Conservation (phyloP, 108 stramenopile species). For the Nitzschia sp. region DNA sequence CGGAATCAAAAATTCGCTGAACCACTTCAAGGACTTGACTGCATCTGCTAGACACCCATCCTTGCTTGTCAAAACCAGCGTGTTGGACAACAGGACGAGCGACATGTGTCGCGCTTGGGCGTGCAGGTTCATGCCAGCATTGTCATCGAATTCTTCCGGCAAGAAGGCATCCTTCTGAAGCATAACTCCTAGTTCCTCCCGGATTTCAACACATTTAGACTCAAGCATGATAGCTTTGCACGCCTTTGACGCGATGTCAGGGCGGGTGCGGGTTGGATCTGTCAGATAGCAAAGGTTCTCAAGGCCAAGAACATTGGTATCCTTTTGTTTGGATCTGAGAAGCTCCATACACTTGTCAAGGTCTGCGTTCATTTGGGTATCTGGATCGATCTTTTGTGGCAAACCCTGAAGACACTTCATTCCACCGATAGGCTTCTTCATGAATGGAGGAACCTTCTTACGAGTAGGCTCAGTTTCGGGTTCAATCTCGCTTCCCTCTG, state of each 20-base stretch:
- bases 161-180: constrained; percentile 40
- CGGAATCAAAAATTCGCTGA: constrained; percentile 57
- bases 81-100: constrained; percentile 54
- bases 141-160: constrained; percentile 25
- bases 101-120: constrained; percentile 57
- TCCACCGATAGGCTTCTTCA: constrained; percentile 33
- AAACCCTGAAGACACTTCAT: constrained; percentile 60
- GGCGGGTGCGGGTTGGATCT: constrained; percentile 59
- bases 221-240: constrained; percentile 62
- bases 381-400: constrained; percentile 4
- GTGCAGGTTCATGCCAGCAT: constrained; percentile 8
- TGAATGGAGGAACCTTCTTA: constrained; percentile 28
- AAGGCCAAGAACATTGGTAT: constrained; percentile 66
- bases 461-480: constrained; percentile 12
- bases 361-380: constrained; percentile 26
- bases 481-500: constrained; percentile 48
- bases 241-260: constrained; percentile 37
- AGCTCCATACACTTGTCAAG: constrained; percentile 51
- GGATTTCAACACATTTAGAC: constrained; percentile 26
- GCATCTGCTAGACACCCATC: constrained; percentile 39
- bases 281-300: constrained; percentile 63
- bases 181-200: constrained; percentile 37
- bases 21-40: constrained; percentile 51
- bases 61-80: constrained; percentile 46
- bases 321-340: constrained; percentile 45